Conservation (phyloP, 495 filamentous ascomycete genomes). For the Hypoxylon fragiforme region DNA sequence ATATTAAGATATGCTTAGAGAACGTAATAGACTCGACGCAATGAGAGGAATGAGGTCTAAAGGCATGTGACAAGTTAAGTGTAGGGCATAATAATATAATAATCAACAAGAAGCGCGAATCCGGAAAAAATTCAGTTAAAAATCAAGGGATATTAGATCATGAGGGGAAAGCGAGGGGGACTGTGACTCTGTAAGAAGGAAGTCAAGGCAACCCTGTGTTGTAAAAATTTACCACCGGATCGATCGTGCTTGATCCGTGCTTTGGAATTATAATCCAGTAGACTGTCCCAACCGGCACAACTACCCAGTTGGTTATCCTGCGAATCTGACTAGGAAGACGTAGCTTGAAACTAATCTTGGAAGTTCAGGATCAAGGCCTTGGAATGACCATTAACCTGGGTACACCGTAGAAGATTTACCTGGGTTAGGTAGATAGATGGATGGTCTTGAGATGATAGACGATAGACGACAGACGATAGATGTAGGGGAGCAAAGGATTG, state of each 20-base stretch:
- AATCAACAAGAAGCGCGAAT: constrained; percentile 1
- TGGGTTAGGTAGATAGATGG: too few relatives aligned
- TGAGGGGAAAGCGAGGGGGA: constrained; percentile 18
- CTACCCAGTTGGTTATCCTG: too few relatives aligned
- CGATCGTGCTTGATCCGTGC: too few relatives aligned
- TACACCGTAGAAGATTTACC: too few relatives aligned
- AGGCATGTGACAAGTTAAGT: constrained; percentile 8
- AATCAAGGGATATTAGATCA: constrained; percentile 9
- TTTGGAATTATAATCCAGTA: constrained; percentile 10
- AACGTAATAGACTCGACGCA: constrained; percentile 4
- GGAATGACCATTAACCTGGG: constrained; percentile 3
- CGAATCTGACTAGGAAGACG: constrained; percentile 16
- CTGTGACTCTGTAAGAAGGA: constrained; percentile 14
- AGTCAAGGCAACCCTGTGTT: constrained; percentile 32
- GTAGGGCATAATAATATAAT: constrained; percentile 9
- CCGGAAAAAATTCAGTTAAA: constrained; percentile 11
- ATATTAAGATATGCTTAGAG: constrained; percentile 8
- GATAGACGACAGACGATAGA: too few relatives aligned
- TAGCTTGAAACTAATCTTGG: constrained; percentile 19
- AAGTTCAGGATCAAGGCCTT: constrained; percentile 3
- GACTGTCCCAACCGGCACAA: constrained; percentile 9
- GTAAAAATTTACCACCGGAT: constrained; percentile 1
- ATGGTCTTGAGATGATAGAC: too few relatives aligned
- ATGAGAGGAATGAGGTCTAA: constrained; percentile 9
- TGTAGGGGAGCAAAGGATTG: constrained; percentile 11